A percentile compares a stretch with the other conserved stretches of the same genome.
Conservation (phyloP, 2,329 filamentous ascomycete species). For the Pseudogymnoascus sp. region DNA sequence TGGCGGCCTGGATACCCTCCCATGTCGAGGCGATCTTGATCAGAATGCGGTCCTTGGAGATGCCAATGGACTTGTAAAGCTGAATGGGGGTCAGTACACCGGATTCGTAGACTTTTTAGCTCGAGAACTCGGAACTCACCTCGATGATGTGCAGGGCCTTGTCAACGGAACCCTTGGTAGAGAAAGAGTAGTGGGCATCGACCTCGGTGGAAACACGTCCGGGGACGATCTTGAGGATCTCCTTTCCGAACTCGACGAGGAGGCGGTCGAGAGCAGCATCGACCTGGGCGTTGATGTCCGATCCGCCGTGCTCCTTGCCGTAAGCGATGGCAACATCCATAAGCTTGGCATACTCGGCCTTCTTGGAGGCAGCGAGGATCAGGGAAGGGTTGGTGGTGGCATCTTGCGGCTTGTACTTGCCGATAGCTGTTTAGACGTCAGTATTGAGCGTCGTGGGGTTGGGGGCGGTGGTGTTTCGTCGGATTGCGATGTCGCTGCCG, state of each 20-base stretch:
- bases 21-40: constrained; percentile 99
- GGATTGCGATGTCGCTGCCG: neutral
- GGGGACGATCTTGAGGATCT: constrained; percentile 94
- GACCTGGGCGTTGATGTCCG: constrained; percentile 68
- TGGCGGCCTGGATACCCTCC: constrained; percentile 98
- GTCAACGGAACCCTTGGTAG: constrained; percentile 81
- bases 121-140: constrained; percentile 43
- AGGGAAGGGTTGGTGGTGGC: constrained; percentile 99
- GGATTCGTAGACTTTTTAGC: neutral
- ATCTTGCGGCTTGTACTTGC: constrained; percentile 99
- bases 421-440: constrained; percentile 63
- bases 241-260: constrained; percentile 93
- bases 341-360: constrained; percentile 87
- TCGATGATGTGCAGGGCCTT: constrained; percentile 98
- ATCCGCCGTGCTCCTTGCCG: constrained; percentile 68
- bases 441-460: constrained; percentile 15
- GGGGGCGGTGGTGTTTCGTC: neutral
- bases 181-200: constrained; percentile 91
- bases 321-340: constrained; percentile 79
- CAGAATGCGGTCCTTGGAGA: constrained; percentile 86
- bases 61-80: constrained; percentile 90
- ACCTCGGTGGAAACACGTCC: constrained; percentile 99
- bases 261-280: constrained; percentile 87
- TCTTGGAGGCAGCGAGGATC: constrained; percentile 97
- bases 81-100: constrained; percentile 30